phyloP scores from a whole-genome alignment of 1,284 basidiomycete genomes.

The Naganishia liquefaciens region DNA sequence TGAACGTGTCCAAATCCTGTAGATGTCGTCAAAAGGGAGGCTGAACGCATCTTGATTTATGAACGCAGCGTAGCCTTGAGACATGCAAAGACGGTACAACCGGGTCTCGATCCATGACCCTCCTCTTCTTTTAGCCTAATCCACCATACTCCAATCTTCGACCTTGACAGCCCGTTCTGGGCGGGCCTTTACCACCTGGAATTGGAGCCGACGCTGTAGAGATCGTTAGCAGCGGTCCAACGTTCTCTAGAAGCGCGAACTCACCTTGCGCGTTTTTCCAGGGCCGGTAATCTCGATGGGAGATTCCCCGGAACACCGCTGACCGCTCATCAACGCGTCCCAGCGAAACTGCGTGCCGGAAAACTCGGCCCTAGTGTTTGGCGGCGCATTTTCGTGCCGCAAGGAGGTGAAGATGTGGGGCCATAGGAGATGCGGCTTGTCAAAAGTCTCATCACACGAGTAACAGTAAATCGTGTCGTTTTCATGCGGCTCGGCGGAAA shows the following conservation, averaged over 20 bases:
- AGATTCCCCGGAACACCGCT: conserved; percentile 13
- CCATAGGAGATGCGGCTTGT: conserved; percentile 8
- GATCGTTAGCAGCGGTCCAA: too few species aligned
- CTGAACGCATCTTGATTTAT: too few species aligned
- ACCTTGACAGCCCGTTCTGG: too few species aligned
- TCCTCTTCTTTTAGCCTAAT: too few species aligned
- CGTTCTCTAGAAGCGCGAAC: neutral
- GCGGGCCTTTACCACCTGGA: too few species aligned
- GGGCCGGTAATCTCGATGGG: neutral
- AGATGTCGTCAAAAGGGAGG: too few species aligned
- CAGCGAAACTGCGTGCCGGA: conserved; percentile 3
- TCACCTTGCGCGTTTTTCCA: conserved; percentile 1
- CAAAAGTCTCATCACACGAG: conserved; percentile 11
- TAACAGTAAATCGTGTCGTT: conserved; percentile 10
- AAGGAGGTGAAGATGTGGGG: conserved; percentile 9
- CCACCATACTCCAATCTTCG: too few species aligned
- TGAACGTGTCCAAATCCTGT: too few species aligned
- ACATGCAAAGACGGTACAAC: too few species aligned
- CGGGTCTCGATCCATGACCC: too few species aligned
- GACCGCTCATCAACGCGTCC: neutral
- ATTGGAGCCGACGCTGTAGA: too few species aligned
- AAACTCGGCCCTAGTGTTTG: conserved; percentile 7
- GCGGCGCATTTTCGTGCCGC: conserved; percentile 4
- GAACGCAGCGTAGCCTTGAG: too few species aligned
- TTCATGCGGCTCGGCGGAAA: neutral